Base-by-base conservation (phyloP, 371 early-diverging fungal species). In the Pancytospora epiphaga region DNA sequence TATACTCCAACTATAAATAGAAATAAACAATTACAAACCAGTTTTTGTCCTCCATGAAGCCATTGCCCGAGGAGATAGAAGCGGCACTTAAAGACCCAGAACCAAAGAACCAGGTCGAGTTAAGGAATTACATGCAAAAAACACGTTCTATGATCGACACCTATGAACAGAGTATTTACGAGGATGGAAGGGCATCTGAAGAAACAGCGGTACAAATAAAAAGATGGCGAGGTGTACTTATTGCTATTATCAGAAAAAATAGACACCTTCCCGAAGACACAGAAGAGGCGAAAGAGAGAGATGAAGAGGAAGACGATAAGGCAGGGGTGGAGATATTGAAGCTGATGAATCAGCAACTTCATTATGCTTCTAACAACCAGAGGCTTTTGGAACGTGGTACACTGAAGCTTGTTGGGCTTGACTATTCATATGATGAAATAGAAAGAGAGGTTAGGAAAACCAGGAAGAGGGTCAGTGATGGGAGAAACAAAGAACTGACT, bases 381-480 rank as follows among this genome's bases (percentile, higher is more conserved):
- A 30, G 40, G 1, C 25, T 74, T 56, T 50, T 79, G 18, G 69
- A 64, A 4, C 68, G 63, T 37, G 39, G 69, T n/a, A 77, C 75
- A 3, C n/a, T 79, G 1, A 79, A 76, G 38, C 67, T 79, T 12
- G 54, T 64, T 43, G 70, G 76, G 27, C 43, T 79, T 9, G 58
- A 74, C 37, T 79, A 77, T 52, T 70, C 74, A 15, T 76, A 62
- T 57, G 58, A 38, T 39, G 80, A 76, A n/a, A 73, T 79, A 15
- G 76, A 73, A 50, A 72, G 61, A n/a, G 77, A 29, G 9, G 50
- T 79, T 27, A 33, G 25, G 0, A 47, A 72, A 25, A 63, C 79
- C 3, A 60, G 50, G 33, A 67, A 69, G 51, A 74, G 68, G 36
- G 39, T 78, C 12, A 39, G 51, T 22, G 54, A 62, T 57, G 54